Conservation (phyloP, 345 rosid species). For the Populus nigra region DNA sequence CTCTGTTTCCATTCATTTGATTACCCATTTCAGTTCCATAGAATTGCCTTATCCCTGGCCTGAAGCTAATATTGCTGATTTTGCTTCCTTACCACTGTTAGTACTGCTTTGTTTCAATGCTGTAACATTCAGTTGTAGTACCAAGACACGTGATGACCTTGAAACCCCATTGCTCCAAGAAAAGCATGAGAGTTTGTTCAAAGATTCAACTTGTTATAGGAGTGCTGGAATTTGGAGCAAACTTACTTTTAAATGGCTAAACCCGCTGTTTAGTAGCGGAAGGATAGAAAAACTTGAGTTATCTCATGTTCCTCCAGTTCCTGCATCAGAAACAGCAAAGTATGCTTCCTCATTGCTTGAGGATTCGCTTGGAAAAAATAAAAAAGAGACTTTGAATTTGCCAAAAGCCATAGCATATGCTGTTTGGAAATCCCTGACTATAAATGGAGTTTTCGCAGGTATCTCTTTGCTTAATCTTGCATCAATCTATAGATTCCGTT, state of each 20-base stretch:
- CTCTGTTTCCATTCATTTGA: slow-evolving; percentile 24
- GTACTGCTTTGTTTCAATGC: slow-evolving; percentile 34
- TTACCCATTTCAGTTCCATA: slow-evolving; percentile 22
- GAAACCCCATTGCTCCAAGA: slow-evolving; percentile 36
- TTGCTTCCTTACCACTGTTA: slow-evolving; percentile 42
- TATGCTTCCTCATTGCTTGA: slow-evolving; percentile 47
- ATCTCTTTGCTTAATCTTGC: slow-evolving; percentile 21
- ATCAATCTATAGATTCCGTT: slow-evolving; percentile 51
- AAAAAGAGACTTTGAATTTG: slow-evolving; percentile 34
- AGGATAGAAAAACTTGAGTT: slow-evolving; percentile 42
- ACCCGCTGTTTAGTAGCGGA: neutral
- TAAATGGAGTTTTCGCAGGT: slow-evolving; percentile 68
- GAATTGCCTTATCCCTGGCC: slow-evolving; percentile 26
- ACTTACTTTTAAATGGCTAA: neutral
- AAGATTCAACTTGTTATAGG: slow-evolving; percentile 16
- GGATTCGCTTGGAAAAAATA: slow-evolving; percentile 42
- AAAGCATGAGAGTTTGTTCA: slow-evolving; percentile 10
- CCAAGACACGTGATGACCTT: slow-evolving; percentile 17
- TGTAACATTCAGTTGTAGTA: slow-evolving; percentile 4
- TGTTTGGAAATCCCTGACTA: slow-evolving; percentile 45
- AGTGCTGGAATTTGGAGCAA: neutral
- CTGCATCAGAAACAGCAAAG: slow-evolving; percentile 55
- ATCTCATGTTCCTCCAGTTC: slow-evolving; percentile 47
- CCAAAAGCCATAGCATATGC: slow-evolving; percentile 37
- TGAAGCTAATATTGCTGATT: slow-evolving; percentile 33